Base-by-base conservation (phyloP, 495 filamentous ascomycete species). In the Penicillium desertorum region DNA sequence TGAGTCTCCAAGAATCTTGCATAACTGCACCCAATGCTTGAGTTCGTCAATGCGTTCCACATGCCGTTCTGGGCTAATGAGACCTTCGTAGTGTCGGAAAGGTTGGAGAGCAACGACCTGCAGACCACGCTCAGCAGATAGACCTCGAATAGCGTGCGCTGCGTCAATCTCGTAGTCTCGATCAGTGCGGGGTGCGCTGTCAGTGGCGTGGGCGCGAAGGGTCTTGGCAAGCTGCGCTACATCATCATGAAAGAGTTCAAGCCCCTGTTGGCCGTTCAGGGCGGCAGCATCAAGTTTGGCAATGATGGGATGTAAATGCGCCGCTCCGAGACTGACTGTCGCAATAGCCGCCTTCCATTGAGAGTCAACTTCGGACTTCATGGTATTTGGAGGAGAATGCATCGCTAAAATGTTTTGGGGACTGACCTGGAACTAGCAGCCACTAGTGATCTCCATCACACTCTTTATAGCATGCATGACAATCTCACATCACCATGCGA, bases 21-120 rank as follows among this genome's bases (percentile, higher is more conserved):
- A 81, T 4, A 90, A 64, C 45, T 78, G 56, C 42, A 90, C 81
- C 88, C 88, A 91, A 17, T 86, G 72, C 23, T 70, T 66, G 20
- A 89, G 76, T 65, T 89, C 81, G 6, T 62, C 56, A 19, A 90
- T 73, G 3, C 79, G 73, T 41, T 72, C 54, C 10, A 62, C 72
- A 65, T 88, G 87, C 34, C 78, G 72, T 8, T 65, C 54, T 4
- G 79, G 78, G 68, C 89, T 83, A 5, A 82, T 19, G 0, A 90
- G 74, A 2, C 88, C 88, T 63, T 90, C 87, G 69, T 88, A 90
- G 67, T 88, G 83, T 64, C 82, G 80, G 66, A 90, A 90, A 4
- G 88, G 88, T 65, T 91, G 87, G 1, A 91, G 76, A 34, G 83
- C 82, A 19, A 90, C 61, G 45, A 90, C 79, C 11, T 64, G 62